These are phyloP conservation scores for Diaporthe capsici DNA, from an alignment of 2,329 filamentous ascomycete genomes.

Conservation along the genomic window DNA sequence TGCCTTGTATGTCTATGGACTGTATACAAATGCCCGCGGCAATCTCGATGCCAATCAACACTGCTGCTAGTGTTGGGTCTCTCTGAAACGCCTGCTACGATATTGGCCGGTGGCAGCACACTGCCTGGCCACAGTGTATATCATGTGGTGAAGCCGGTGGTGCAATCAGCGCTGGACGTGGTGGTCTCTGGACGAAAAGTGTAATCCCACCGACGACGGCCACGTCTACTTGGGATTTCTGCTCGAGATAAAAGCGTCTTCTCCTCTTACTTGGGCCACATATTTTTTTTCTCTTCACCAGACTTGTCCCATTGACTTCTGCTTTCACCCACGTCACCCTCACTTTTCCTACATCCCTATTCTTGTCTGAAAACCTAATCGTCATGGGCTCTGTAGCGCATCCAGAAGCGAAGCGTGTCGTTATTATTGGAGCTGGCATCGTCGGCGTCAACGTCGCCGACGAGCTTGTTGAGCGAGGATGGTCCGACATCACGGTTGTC, in stretches of 20 bases:
- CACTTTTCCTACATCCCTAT: neutral
- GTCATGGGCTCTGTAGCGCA: conserved; percentile 33
- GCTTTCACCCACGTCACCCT: neutral
- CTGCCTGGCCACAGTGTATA: neutral
- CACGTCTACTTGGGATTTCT: neutral
- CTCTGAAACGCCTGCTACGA: conserved; percentile 2
- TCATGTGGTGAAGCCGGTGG: conserved; percentile 2
- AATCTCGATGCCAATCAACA: conserved; percentile 25
- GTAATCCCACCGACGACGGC: neutral
- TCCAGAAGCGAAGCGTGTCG: conserved; percentile 55
- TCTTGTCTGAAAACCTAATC: neutral
- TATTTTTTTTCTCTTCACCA: neutral
- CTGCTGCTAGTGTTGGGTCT: conserved; percentile 4
- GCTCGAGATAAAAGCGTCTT: conserved; percentile 15
- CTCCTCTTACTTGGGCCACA: neutral
- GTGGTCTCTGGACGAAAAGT: neutral
- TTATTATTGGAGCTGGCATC: conserved; percentile 75
- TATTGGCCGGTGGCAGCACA: neutral
- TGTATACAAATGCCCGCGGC: conserved; percentile 22
- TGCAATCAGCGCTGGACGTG: neutral
- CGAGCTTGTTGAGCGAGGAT: conserved; percentile 73
- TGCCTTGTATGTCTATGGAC: conserved; percentile 21
- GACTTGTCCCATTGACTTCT: neutral
- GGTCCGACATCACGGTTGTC: conserved; percentile 74
- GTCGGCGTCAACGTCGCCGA: conserved; percentile 76